A percentile compares a stretch with the other conserved stretches of the same genome.
These are phyloP conservation scores for Jimgerdemannia lactiflua DNA, from an alignment of 192 early-diverging fungal genomes.

Conservation along the genomic window DNA sequence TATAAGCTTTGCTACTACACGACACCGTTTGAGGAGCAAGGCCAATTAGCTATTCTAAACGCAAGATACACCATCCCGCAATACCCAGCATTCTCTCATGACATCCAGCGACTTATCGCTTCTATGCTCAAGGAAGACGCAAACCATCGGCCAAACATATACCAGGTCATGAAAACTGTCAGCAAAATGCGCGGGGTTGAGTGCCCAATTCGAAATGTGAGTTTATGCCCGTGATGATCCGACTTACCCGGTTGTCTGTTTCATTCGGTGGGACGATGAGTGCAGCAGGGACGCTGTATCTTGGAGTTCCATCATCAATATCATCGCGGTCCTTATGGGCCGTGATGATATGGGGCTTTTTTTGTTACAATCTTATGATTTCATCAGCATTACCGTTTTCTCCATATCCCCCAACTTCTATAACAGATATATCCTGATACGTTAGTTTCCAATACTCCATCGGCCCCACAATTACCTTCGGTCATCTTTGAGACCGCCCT, in stretches of 20 bases:
- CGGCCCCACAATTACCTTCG: constrained; percentile 11
- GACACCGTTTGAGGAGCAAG: constrained; percentile 93
- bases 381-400: constrained; percentile 6
- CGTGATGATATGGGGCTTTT: too few relatives aligned
- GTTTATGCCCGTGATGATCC: constrained; percentile 6
- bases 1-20: constrained; percentile 96
- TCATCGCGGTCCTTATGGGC: too few relatives aligned
- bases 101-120: constrained; percentile 54
- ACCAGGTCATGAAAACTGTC: constrained; percentile 66
- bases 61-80: constrained; percentile 78
- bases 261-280: background rate
- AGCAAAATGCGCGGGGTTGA: constrained; percentile 58
- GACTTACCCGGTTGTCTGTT: background rate
- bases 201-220: constrained; percentile 65
- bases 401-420: constrained; percentile 6
- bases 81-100: constrained; percentile 62
- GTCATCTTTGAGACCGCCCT: constrained; percentile 24
- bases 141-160: constrained; percentile 73
- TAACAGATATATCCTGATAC: constrained; percentile 31
- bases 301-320: too few relatives aligned
- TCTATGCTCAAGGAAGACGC: constrained; percentile 81
- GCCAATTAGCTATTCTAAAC: constrained; percentile 86
- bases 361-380: background rate
- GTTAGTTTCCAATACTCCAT: constrained; percentile 5
- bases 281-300: background rate